Evolutionary conservation across 805 yeast genomes (phyloP).

Genomic region (Ogataea pignaliae): DNA sequence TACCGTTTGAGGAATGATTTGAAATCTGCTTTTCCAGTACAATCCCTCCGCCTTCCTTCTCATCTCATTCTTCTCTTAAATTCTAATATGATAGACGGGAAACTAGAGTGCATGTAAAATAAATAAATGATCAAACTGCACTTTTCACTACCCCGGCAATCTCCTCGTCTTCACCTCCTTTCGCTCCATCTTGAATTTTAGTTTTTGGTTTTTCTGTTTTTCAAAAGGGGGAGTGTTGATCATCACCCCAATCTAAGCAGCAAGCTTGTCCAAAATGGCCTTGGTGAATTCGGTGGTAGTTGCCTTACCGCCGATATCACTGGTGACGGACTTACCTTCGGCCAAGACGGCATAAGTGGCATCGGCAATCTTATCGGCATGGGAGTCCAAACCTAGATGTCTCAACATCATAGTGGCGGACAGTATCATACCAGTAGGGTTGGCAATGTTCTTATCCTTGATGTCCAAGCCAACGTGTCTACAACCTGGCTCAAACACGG

Average conservation of each 20-base stretch:
- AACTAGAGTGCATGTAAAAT: no score
- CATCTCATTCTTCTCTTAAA: no score
- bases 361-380: constrained; percentile 80
- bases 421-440: constrained; percentile 96
- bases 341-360: constrained; percentile 89
- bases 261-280: constrained; percentile 75
- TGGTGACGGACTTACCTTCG: constrained; percentile 81
- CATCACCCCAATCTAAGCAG: background rate
- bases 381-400: constrained; percentile 83
- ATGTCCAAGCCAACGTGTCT: constrained; percentile 98
- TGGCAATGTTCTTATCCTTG: constrained; percentile 90
- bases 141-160: no score
- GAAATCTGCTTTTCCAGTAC: no score
- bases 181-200: no score
- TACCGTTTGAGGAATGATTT: no score
- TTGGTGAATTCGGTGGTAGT: constrained; percentile 92
- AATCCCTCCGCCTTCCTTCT: no score
- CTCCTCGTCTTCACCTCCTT: no score
- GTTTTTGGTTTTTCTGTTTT: no score
- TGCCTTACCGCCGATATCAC: constrained; percentile 87
- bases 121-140: no score
- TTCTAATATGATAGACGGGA: no score
- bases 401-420: constrained; percentile 89
- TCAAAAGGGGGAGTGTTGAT: background rate
- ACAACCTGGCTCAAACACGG: constrained; percentile 99